A percentile compares a stretch with the other conserved stretches of the same genome.
These are phyloP conservation scores for Ziziphus jujuba DNA, from an alignment of 306 rosid genomes.

Conservation along the genomic window DNA sequence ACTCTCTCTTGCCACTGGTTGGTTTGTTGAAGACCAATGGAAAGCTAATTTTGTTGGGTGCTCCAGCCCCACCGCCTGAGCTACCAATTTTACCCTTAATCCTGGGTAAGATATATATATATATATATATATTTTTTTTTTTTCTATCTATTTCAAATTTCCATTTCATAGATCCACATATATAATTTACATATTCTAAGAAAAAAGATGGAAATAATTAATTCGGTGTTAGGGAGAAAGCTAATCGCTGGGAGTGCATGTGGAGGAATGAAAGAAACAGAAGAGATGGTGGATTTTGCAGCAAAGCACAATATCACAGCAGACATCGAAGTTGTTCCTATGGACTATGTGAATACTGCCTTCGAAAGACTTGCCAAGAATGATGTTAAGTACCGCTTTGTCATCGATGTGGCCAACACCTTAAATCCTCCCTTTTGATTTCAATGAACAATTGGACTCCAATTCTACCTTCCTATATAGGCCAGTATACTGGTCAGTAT, in stretches of 20 bases:
- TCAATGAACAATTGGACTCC: too few relatives aligned
- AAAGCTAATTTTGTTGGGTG: constrained; percentile 39
- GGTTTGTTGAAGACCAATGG: constrained; percentile 33
- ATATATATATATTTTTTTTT: too few relatives aligned
- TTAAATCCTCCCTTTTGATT: neutral
- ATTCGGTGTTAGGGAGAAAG: neutral
- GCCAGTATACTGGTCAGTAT: too few relatives aligned
- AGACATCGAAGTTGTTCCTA: constrained; percentile 11
- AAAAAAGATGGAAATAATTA: too few relatives aligned
- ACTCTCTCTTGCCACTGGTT: constrained; percentile 32
- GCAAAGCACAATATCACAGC: constrained; percentile 18
- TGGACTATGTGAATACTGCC: constrained; percentile 10
- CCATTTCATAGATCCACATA: too few relatives aligned
- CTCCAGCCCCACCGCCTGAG: constrained; percentile 31
- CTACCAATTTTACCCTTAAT: constrained; percentile 24
- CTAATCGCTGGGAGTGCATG: neutral
- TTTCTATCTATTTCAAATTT: too few relatives aligned
- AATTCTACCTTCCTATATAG: too few relatives aligned
- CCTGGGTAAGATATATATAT: too few relatives aligned
- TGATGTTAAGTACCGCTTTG: constrained; percentile 27
- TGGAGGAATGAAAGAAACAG: neutral
- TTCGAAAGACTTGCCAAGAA: constrained; percentile 13
- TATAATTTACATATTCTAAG: too few relatives aligned
- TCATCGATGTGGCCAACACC: constrained; percentile 23
- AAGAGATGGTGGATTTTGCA: constrained; percentile 9